Evolutionary conservation across 1,284 basidiomycete genomes (phyloP).

Genomic region (Irpex sp.): DNA sequence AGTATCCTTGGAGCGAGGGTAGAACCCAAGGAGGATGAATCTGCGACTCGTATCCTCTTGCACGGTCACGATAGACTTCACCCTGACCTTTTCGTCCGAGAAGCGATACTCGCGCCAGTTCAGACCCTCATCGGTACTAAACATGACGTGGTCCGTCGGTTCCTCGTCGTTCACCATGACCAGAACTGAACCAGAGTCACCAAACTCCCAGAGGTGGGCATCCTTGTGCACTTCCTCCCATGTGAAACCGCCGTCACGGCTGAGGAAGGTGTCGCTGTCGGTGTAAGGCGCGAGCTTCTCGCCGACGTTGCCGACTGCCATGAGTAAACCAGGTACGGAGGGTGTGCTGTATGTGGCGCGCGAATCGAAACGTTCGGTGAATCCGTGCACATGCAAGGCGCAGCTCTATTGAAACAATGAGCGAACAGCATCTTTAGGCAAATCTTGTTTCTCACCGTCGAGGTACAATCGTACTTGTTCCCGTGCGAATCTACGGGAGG

Average conservation of each 20-base stretch:
- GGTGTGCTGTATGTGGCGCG: slow-evolving; percentile 92
- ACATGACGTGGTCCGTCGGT: slow-evolving; percentile 86
- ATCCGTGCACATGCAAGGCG: slow-evolving; percentile 90
- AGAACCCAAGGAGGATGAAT: slow-evolving; percentile 83
- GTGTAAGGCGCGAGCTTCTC: slow-evolving; percentile 77
- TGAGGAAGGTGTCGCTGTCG: slow-evolving; percentile 94
- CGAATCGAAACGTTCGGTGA: slow-evolving; percentile 89
- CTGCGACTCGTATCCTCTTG: slow-evolving; percentile 87
- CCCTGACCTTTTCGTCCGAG: slow-evolving; percentile 67
- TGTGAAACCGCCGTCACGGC: slow-evolving; percentile 93
- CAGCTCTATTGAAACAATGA: slow-evolving; percentile 55
- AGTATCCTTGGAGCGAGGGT: slow-evolving; percentile 43
- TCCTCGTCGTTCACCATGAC: slow-evolving; percentile 95
- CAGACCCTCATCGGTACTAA: slow-evolving; percentile 85
- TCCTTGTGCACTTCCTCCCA: slow-evolving; percentile 99
- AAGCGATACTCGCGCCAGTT: slow-evolving; percentile 90
- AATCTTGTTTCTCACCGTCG: slow-evolving; percentile 46
- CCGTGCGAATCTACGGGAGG: slow-evolving; percentile 79
- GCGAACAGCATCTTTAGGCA: not conserved
- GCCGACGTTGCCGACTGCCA: slow-evolving; percentile 98
- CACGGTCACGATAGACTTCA: slow-evolving; percentile 83
- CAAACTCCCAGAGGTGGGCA: slow-evolving; percentile 97
- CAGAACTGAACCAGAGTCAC: slow-evolving; percentile 93
- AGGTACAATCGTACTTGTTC: slow-evolving; percentile 69
- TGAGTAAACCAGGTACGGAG: slow-evolving; percentile 87